Evolutionary conservation across 345 rosid genomes (phyloP).

Genomic region (Eucalyptus rudis): DNA sequence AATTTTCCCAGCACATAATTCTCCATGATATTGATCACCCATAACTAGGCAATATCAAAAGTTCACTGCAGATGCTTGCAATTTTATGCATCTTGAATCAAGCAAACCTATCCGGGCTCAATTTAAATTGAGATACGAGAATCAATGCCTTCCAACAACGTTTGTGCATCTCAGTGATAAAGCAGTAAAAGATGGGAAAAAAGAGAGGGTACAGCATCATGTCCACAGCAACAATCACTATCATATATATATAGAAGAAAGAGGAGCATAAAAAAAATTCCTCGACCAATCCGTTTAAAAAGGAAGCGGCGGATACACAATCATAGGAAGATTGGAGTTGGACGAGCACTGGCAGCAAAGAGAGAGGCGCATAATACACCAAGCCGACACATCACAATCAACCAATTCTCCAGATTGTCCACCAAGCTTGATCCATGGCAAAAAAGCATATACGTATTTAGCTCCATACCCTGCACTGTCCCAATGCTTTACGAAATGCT

Average conservation of each 20-base stretch:
- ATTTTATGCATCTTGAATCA: neutral
- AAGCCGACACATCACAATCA: neutral
- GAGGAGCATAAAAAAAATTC: neutral
- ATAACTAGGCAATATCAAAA: neutral
- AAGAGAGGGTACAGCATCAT: neutral
- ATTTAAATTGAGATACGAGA: neutral
- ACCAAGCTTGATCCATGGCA: neutral
- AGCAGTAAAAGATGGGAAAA: neutral
- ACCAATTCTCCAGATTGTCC: neutral
- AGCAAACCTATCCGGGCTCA: neutral
- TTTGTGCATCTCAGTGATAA: neutral
- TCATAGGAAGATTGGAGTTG: neutral
- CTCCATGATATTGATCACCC: neutral
- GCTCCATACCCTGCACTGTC: neutral
- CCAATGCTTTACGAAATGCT: constrained; percentile 41
- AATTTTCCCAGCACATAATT: neutral
- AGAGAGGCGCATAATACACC: neutral
- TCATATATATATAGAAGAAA: neutral
- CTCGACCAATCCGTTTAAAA: neutral
- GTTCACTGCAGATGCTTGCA: neutral
- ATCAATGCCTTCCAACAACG: neutral
- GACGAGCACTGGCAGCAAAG: neutral
- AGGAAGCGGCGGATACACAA: neutral
- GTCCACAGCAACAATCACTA: neutral
- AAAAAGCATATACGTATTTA: neutral